Percentiles rank a stretch among this genome's conserved stretches.
Evolutionary conservation across 495 filamentous ascomycete genomes (phyloP).

Genomic region (Penicillium dipodomyicola): DNA sequence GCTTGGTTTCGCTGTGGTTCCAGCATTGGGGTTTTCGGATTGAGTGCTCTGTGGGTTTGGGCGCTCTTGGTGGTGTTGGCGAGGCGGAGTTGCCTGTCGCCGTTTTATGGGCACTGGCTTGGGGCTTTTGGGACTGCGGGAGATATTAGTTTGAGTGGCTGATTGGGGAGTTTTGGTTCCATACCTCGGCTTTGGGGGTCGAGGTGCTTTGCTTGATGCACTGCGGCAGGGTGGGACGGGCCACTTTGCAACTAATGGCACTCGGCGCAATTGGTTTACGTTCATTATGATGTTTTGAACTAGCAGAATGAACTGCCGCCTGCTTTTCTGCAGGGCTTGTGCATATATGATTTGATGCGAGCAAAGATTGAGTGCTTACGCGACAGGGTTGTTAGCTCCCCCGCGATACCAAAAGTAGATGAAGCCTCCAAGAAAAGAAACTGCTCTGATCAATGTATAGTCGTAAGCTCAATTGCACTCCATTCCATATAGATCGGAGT

Average conservation of each 20-base stretch:
- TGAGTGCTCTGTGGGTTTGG: background rate
- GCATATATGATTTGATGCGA: conserved; percentile 1
- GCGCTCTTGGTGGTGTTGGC: conserved; percentile 14
- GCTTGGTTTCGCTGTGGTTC: conserved; percentile 3
- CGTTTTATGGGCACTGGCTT: conserved; percentile 9
- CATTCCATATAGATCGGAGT: background rate
- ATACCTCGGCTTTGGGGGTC: conserved; percentile 17
- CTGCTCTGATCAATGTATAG: background rate
- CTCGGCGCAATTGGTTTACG: conserved; percentile 12
- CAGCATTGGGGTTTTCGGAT: conserved; percentile 12
- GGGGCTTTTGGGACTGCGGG: background rate
- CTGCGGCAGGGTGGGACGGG: conserved; percentile 11
- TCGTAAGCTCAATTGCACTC: background rate
- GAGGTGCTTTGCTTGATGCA: conserved; percentile 23
- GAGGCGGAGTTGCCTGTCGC: conserved; percentile 14
- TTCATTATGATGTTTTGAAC: conserved; percentile 15
- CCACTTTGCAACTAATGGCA: conserved; percentile 12
- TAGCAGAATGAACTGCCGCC: background rate
- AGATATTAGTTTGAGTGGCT: background rate
- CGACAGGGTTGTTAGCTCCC: background rate
- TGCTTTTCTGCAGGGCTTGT: background rate
- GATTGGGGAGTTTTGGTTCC: background rate
- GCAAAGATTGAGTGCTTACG: conserved; percentile 1
- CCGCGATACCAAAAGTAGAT: background rate
- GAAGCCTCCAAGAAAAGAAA: background rate